Evolutionary conservation across 139 green algal genomes (phyloP).

Genomic region (Chlamydomonas eustigma): DNA sequence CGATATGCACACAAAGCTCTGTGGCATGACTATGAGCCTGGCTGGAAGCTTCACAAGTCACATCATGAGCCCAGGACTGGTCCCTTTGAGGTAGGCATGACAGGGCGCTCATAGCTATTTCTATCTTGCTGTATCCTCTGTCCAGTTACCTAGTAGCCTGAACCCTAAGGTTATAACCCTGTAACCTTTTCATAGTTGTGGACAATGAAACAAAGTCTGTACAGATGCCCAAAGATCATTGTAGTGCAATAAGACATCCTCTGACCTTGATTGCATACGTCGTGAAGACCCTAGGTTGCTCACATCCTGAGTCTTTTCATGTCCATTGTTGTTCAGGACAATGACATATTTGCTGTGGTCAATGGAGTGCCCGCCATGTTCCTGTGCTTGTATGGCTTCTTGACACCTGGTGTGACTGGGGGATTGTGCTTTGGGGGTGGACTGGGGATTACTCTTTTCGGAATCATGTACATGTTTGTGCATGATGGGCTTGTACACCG

Average conservation of each 20-base stretch:
- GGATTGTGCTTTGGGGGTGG: conserved; percentile 86
- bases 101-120: not conserved
- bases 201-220: not conserved
- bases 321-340: too few species aligned
- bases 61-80: conserved; percentile 88
- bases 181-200: not conserved
- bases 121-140: not conserved
- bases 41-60: conserved; percentile 85
- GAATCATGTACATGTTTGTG: conserved; percentile 98
- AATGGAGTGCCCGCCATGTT: conserved; percentile 89
- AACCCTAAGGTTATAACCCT: not conserved
- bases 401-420: conserved; percentile 68
- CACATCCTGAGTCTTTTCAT: too few species aligned
- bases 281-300: too few species aligned
- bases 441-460: conserved; percentile 96
- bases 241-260: too few species aligned
- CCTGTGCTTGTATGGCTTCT: conserved; percentile 88
- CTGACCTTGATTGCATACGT: too few species aligned
- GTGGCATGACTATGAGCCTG: conserved; percentile 85
- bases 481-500: conserved; percentile 95
- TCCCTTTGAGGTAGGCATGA: conserved; percentile 76
- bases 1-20: conserved; percentile 86
- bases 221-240: too few species aligned
- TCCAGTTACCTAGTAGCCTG: not conserved
- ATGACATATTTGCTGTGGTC: conserved; percentile 92